These are phyloP conservation scores for Sanghuangporus weigelae DNA, from an alignment of 1,284 basidiomycete genomes.

Conservation along the genomic window DNA sequence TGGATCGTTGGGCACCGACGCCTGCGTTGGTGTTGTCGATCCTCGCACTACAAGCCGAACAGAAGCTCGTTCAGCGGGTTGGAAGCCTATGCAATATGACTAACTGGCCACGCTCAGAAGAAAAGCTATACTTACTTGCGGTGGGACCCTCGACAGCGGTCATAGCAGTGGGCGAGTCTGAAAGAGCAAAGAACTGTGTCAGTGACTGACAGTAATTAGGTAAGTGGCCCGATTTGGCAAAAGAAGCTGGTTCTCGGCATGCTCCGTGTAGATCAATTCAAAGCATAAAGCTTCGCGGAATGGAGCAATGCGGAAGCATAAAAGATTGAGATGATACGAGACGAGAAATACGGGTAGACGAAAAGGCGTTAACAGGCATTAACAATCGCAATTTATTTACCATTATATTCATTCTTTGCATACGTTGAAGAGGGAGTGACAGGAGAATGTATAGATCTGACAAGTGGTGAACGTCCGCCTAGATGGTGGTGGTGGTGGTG, in stretches of 20 bases:
- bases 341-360: not conserved
- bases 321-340: not conserved
- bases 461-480: not conserved
- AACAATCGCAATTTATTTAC: slow-evolving; percentile 1
- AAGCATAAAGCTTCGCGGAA: slow-evolving; percentile 15
- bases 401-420: slow-evolving; percentile 1
- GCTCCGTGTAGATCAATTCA: not conserved
- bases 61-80: slow-evolving; percentile 47
- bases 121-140: not conserved
- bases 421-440: not conserved
- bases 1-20: slow-evolving; percentile 21
- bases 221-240: not conserved
- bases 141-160: not conserved
- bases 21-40: slow-evolving; percentile 24
- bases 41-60: slow-evolving; percentile 51
- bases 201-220: not conserved
- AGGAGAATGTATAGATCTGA: not conserved
- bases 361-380: not conserved
- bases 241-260: not conserved
- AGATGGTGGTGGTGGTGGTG: not conserved
- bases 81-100: slow-evolving; percentile 20
- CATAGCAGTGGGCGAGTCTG: not conserved
- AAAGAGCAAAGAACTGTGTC: not conserved
- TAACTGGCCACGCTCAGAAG: not conserved
- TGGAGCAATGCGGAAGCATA: too few relatives aligned